Percentiles rank a stretch among this genome's conserved stretches.
Evolutionary conservation across 2,329 filamentous ascomycete species (phyloP).

Genomic region (Epichloe hybrida): DNA sequence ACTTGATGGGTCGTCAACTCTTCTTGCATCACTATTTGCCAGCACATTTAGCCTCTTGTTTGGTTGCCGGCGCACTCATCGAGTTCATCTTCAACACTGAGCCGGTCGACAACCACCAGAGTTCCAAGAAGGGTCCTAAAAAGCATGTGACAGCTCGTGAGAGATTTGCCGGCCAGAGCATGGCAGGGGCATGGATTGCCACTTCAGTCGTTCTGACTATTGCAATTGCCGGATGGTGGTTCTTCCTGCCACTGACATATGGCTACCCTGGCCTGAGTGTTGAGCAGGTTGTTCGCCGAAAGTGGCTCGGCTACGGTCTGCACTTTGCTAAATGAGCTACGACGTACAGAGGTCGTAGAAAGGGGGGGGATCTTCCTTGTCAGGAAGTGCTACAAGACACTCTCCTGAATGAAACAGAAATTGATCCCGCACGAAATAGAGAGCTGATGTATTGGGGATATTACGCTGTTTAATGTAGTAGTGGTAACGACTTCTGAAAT

Average conservation of each 20-base stretch:
- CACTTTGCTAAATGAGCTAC: slow-evolving; percentile 84
- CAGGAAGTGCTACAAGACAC: too few species aligned
- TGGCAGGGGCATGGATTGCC: slow-evolving; percentile 69
- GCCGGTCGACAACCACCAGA: slow-evolving; percentile 38
- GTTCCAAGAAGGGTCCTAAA: slow-evolving; percentile 25
- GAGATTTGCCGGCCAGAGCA: slow-evolving; percentile 64
- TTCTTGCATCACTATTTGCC: slow-evolving; percentile 98
- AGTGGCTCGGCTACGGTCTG: slow-evolving; percentile 94
- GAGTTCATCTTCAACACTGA: slow-evolving; percentile 96
- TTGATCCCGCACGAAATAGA: too few species aligned
- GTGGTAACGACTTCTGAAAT: neutral
- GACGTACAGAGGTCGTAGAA: neutral
- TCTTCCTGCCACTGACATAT: slow-evolving; percentile 91
- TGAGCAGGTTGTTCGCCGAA: slow-evolving; percentile 64
- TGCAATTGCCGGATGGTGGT: slow-evolving; percentile 70
- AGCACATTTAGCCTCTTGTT: slow-evolving; percentile 76
- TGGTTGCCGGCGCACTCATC: slow-evolving; percentile 81
- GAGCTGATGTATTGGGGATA: neutral
- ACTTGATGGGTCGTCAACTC: slow-evolving; percentile 91
- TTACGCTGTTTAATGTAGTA: neutral
- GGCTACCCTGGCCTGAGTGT: slow-evolving; percentile 80
- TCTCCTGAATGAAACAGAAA: too few species aligned
- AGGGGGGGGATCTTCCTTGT: neutral
- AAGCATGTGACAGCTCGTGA: slow-evolving; percentile 68
- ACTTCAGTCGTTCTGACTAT: slow-evolving; percentile 53